These are phyloP conservation scores for Byssothecium circinans DNA, from an alignment of 2,329 filamentous ascomycete species.

Conservation along the genomic window DNA sequence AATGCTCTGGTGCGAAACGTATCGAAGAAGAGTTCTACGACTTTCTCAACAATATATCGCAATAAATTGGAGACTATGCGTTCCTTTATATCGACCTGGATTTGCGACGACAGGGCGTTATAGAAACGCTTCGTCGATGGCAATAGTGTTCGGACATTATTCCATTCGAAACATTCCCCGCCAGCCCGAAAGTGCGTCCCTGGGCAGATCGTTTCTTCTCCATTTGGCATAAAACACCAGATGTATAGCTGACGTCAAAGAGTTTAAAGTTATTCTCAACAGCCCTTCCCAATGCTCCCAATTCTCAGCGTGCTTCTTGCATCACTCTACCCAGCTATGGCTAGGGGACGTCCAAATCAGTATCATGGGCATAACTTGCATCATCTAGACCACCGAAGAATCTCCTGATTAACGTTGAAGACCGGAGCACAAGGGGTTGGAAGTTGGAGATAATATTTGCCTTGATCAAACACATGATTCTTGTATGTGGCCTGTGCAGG, in stretches of 20 bases:
- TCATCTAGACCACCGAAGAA: constrained; percentile 30
- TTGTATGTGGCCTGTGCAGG: constrained; percentile 36
- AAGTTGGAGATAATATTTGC: constrained; percentile 38
- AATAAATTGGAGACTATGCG: neutral
- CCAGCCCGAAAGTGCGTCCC: too few species aligned
- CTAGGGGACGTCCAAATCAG: constrained; percentile 26
- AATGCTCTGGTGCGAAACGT: neutral
- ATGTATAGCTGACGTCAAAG: too few species aligned
- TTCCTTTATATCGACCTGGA: too few species aligned
- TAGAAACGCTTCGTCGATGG: too few species aligned
- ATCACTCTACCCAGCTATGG: constrained; percentile 29
- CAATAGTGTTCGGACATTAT: too few species aligned
- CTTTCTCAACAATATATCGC: neutral
- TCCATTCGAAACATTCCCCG: too few species aligned
- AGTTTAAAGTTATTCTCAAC: too few species aligned
- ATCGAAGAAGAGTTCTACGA: neutral
- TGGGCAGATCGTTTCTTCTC: too few species aligned
- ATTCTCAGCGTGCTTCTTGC: constrained; percentile 11
- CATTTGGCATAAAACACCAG: too few species aligned
- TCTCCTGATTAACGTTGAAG: constrained; percentile 31
- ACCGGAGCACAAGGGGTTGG: constrained; percentile 24
- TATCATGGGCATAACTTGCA: constrained; percentile 28
- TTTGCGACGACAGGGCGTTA: too few species aligned
- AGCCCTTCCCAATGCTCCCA: neutral
- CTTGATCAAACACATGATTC: constrained; percentile 27